Evolutionary conservation across 495 filamentous ascomycete genomes (phyloP).

Genomic region (Penicillium paxilli): DNA sequence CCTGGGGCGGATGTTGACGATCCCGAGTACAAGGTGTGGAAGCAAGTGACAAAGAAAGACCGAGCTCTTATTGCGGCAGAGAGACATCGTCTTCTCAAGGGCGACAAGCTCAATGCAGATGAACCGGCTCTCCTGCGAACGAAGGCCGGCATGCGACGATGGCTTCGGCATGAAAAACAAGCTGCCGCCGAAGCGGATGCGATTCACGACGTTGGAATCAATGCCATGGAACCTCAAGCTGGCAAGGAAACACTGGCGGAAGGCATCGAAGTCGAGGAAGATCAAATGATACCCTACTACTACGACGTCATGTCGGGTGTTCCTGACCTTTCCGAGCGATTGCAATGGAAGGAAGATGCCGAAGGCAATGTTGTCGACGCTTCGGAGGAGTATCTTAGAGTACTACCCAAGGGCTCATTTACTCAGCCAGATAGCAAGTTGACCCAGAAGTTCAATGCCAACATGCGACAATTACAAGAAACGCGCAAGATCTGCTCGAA

Average conservation of each 20-base stretch:
- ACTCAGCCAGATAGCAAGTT: constrained; percentile 73
- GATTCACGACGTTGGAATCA: constrained; percentile 46
- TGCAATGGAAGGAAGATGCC: constrained; percentile 84
- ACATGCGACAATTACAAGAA: constrained; percentile 94
- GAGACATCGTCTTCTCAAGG: constrained; percentile 78
- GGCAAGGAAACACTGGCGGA: constrained; percentile 78
- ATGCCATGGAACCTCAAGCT: constrained; percentile 45
- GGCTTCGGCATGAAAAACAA: constrained; percentile 71
- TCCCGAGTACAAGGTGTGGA: constrained; percentile 95
- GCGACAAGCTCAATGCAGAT: constrained; percentile 80
- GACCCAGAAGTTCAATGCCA: constrained; percentile 79
- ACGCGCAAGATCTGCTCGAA: constrained; percentile 95
- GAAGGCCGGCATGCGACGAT: constrained; percentile 76
- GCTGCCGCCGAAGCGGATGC: constrained; percentile 54
- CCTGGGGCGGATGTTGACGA: constrained; percentile 66
- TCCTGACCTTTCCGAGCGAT: constrained; percentile 73
- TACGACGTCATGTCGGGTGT: constrained; percentile 85
- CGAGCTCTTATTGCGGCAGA: constrained; percentile 80
- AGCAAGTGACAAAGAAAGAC: constrained; percentile 96
- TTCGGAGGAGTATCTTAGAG: constrained; percentile 73
- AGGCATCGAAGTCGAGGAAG: constrained; percentile 84
- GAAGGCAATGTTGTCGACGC: constrained; percentile 85
- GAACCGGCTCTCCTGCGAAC: constrained; percentile 83
- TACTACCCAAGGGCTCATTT: constrained; percentile 75
- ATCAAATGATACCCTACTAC: constrained; percentile 82